Base-by-base conservation (phyloP, 192 early-diverging fungal genomes). In the Coemansia sp. region DNA sequence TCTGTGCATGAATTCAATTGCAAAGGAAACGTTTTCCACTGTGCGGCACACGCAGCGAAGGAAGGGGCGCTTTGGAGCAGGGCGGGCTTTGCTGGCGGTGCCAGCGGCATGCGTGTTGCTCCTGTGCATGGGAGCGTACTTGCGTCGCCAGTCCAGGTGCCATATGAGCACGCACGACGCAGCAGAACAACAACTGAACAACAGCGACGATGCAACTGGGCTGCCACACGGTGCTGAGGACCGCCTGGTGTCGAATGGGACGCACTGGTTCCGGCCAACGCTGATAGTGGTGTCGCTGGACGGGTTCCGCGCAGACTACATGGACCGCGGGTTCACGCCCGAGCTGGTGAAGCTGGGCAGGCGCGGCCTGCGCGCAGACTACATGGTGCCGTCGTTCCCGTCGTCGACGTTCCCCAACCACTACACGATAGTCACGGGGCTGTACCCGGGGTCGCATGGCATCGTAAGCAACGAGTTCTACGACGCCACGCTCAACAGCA, bases 391-490 rank as follows among this genome's bases (percentile, higher is more conserved):
- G 5, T 76, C 70, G 54, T 85, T 80, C 50, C 79, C 80, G 22
- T 86, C 85, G 23, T 84, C 92, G 40, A 96, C 96, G 0, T 96
- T 95, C 67, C 91, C 95, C 5, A 98, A 98, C 76, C 96, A 98
- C 76, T 96, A 93, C 71, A 86, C 92, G 1, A 78, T 98, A 42
- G 90, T 85, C 9, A 96, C 96, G 10, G 95, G 96, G n/a, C 71
- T 98, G 36, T 96, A 94, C 69, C 95, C 96, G 2, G 90, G 92
- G 40, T 84, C 87, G 5, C 94, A 98, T 60, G 96, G 96, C 15
- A 96, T 97, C 61, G 92, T 97, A 6, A 89, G 80, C 59, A 92
- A 92, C 65, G 82, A 79, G 61, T 97, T 96, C 69, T 90, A 85
- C 63, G 94, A 95, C 71, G 85, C 90, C 2, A 42, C 41, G 14